phyloP scores from a whole-genome alignment of 2,329 filamentous ascomycete genomes.

The Calonectria naviculata region DNA sequence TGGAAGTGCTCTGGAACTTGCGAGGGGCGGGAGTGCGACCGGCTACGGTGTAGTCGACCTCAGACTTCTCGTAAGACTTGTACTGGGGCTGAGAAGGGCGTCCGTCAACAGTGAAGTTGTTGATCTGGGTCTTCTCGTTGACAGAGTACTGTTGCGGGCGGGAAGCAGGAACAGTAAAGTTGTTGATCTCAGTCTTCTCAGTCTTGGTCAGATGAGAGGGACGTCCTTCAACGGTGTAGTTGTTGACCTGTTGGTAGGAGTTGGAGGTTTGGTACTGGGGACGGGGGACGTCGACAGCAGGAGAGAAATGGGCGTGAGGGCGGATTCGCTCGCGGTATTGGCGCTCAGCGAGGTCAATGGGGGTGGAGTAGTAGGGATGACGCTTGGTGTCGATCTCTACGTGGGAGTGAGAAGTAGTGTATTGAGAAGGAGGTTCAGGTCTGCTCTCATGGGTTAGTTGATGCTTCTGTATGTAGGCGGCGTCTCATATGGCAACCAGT shows the following conservation, averaged over 20 bases:
- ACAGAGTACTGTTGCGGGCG: constrained; percentile 29
- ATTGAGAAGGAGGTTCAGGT: constrained; percentile 54
- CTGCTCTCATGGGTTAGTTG: constrained; percentile 46
- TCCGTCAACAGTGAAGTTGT: constrained; percentile 31
- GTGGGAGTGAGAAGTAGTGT: constrained; percentile 68
- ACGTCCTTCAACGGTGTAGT: constrained; percentile 44
- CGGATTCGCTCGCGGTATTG: constrained; percentile 73
- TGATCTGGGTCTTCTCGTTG: constrained; percentile 36
- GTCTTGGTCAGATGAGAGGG: constrained; percentile 31
- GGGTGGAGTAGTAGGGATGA: constrained; percentile 59
- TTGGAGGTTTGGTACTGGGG: constrained; percentile 45
- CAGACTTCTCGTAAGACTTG: constrained; percentile 23
- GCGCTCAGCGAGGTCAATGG: constrained; percentile 73
- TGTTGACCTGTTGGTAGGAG: constrained; percentile 39
- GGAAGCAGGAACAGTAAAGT: constrained; percentile 19
- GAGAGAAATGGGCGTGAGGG: constrained; percentile 55
- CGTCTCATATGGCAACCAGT: constrained; percentile 46
- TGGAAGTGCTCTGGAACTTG: constrained; percentile 27
- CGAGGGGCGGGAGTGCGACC: constrained; percentile 13
- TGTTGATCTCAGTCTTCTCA: constrained; percentile 25
- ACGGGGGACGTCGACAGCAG: constrained; percentile 47
- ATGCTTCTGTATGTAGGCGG: constrained; percentile 44
- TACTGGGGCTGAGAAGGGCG: constrained; percentile 16
- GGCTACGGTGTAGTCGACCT: constrained; percentile 29
- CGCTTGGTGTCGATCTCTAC: constrained; percentile 71